Conservation (phyloP, 2,329 filamentous ascomycete genomes). For the Fusarium verticillioides region DNA sequence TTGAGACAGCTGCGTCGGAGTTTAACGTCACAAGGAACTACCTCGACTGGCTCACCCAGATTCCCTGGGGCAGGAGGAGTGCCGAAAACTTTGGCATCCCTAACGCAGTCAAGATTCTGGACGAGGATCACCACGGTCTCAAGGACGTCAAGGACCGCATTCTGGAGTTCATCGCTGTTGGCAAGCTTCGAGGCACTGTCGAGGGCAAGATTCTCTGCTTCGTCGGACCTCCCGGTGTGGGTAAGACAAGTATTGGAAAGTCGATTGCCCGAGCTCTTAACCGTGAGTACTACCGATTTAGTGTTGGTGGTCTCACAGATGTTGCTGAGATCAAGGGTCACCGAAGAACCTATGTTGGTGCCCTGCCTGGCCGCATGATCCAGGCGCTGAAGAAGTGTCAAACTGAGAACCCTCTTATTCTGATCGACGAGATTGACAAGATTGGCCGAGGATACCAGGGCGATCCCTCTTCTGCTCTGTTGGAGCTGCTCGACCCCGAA, state of each 20-base stretch:
- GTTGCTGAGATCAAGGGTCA: conserved; percentile 99
- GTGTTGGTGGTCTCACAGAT: conserved; percentile 94
- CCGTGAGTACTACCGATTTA: conserved; percentile 97
- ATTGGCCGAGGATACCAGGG: conserved; percentile 97
- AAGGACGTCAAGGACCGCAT: conserved; percentile 99
- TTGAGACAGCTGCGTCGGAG: conserved; percentile 95
- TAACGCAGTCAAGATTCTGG: conserved; percentile 88
- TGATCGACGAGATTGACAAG: conserved; percentile 99
- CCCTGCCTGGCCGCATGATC: conserved; percentile 94
- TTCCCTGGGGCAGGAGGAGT: conserved; percentile 95
- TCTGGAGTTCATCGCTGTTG: conserved; percentile 96
- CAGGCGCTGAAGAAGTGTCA: conserved; percentile 99
- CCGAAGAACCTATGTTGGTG: conserved; percentile 94
- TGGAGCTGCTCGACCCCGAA: conserved; percentile 94
- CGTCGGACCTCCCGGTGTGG: conserved; percentile 95
- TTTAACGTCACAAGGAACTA: conserved; percentile 99
- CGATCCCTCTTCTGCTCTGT: conserved; percentile 91
- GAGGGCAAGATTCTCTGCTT: conserved; percentile 99
- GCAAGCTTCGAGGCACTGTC: conserved; percentile 94
- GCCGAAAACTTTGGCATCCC: conserved; percentile 96
- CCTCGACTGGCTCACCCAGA: conserved; percentile 97
- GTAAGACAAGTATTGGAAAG: conserved; percentile 99
- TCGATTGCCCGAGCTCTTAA: conserved; percentile 95
- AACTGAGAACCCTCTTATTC: conserved; percentile 94
- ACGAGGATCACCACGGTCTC: conserved; percentile 95